phyloP scores from a whole-genome alignment of 208 protist genomes.

The Trypanosoma avium region DNA sequence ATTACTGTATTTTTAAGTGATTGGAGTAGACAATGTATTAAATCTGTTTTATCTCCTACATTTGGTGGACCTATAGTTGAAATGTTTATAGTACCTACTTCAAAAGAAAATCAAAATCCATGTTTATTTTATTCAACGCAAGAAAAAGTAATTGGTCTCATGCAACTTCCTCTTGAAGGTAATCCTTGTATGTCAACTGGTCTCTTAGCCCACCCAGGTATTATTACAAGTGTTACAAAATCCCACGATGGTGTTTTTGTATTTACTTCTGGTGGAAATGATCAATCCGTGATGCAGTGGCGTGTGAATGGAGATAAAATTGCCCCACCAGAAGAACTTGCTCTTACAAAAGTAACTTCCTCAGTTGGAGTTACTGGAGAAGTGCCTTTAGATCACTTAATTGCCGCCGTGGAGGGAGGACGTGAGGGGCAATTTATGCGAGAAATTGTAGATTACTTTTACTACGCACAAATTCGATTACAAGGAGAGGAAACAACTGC shows the following conservation, averaged over 20 bases:
- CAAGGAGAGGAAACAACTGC: slow-evolving; percentile 94
- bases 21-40: slow-evolving; percentile 85
- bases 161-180: slow-evolving; percentile 91
- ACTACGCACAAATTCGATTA: slow-evolving; percentile 94
- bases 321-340: slow-evolving; percentile 23
- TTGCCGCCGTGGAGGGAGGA: slow-evolving; percentile 91
- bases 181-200: slow-evolving; percentile 91
- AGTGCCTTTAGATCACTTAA: slow-evolving; percentile 85
- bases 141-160: slow-evolving; percentile 92
- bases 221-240: slow-evolving; percentile 65
- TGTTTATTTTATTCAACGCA: slow-evolving; percentile 87
- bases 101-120: slow-evolving; percentile 16
- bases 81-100: slow-evolving; percentile 51
- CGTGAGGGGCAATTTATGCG: slow-evolving; percentile 86
- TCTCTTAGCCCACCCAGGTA: slow-evolving; percentile 92
- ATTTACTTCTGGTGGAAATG: slow-evolving; percentile 91
- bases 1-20: slow-evolving; percentile 80
- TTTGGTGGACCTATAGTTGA: slow-evolving; percentile 89
- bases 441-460: slow-evolving; percentile 96
- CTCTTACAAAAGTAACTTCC: not conserved
- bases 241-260: slow-evolving; percentile 85
- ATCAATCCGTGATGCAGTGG: slow-evolving; percentile 93
- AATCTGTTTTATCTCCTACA: slow-evolving; percentile 88
- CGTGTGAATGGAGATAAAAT: slow-evolving; percentile 60
- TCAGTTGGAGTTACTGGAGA: slow-evolving; percentile 22